A percentile compares a stretch with the other conserved stretches of the same genome.
phyloP scores from a whole-genome alignment of 2,329 filamentous ascomycete species.

The Talaromyces atroroseus region DNA sequence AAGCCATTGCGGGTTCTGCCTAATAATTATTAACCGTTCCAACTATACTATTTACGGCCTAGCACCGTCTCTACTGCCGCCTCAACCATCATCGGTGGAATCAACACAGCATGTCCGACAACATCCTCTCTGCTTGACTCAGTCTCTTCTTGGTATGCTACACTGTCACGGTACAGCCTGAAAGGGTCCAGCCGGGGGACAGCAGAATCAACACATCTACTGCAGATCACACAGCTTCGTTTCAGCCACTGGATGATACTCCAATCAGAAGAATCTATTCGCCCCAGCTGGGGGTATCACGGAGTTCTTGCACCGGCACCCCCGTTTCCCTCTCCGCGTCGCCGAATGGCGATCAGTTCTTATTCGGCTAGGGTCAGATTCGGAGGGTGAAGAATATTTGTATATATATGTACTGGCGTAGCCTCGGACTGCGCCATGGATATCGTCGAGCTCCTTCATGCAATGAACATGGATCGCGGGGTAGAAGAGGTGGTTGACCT shows the following conservation, averaged over 20 bases:
- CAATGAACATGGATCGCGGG: slow-evolving; percentile 25
- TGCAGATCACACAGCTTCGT: slow-evolving; percentile 4
- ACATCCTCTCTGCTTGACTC: neutral
- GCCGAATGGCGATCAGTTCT: neutral
- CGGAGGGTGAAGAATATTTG: neutral
- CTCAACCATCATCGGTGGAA: neutral
- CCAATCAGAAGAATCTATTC: slow-evolving; percentile 7
- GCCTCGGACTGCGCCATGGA: slow-evolving; percentile 23
- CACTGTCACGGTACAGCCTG: neutral
- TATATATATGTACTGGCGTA: neutral
- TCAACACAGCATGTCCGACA: neutral
- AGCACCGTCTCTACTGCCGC: neutral
- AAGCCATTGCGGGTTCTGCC: neutral
- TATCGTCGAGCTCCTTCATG: slow-evolving; percentile 23
- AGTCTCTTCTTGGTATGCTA: neutral
- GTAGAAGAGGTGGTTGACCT: slow-evolving; percentile 45
- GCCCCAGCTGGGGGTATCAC: neutral
- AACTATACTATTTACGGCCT: neutral
- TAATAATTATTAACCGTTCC: too few species aligned
- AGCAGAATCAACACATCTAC: neutral
- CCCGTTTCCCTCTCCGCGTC: neutral
- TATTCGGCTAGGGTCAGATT: neutral
- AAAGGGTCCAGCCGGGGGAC: neutral
- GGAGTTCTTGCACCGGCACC: neutral
- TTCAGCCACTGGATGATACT: slow-evolving; percentile 15